Percentiles rank a stretch among this genome's conserved stretches.
Evolutionary conservation across 495 filamentous ascomycete species (phyloP).

Genomic region (Neurospora sp.): DNA sequence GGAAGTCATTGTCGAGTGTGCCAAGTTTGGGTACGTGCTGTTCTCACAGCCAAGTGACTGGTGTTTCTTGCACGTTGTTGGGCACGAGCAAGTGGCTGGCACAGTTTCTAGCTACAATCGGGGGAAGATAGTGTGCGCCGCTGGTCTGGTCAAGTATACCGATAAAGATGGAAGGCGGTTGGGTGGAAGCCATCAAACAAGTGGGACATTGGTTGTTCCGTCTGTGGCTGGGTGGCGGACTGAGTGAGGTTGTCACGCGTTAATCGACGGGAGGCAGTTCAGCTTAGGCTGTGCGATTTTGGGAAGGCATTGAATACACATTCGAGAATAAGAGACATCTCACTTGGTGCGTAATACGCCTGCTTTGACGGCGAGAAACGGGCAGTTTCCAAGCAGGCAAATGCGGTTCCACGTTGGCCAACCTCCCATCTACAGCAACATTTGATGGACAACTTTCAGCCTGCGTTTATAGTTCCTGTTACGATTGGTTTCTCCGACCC

Average conservation of each 20-base stretch:
- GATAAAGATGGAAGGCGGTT: slow-evolving; percentile 16
- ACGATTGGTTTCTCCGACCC: neutral
- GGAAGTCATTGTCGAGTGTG: slow-evolving; percentile 22
- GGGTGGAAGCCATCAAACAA: neutral
- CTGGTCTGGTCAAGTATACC: slow-evolving; percentile 20
- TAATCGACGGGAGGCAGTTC: neutral
- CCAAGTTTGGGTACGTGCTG: slow-evolving; percentile 24
- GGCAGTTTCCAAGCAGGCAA: neutral
- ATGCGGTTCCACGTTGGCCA: neutral
- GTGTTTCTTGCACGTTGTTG: slow-evolving; percentile 9
- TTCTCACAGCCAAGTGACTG: slow-evolving; percentile 26
- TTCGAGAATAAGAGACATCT: neutral
- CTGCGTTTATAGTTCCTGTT: neutral
- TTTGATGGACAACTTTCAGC: neutral
- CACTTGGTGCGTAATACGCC: neutral
- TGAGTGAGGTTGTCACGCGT: neutral
- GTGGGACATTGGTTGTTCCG: slow-evolving; percentile 6
- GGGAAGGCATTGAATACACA: neutral
- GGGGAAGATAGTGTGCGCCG: slow-evolving; percentile 14
- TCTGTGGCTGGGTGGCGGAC: slow-evolving; percentile 2
- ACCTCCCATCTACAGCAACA: neutral
- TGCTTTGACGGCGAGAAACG: neutral
- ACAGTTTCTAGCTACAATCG: neutral
- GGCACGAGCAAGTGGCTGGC: slow-evolving; percentile 1
- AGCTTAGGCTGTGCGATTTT: neutral